Conservation (phyloP, 768 basidiomycete genomes). For the Lactarius sp. region DNA sequence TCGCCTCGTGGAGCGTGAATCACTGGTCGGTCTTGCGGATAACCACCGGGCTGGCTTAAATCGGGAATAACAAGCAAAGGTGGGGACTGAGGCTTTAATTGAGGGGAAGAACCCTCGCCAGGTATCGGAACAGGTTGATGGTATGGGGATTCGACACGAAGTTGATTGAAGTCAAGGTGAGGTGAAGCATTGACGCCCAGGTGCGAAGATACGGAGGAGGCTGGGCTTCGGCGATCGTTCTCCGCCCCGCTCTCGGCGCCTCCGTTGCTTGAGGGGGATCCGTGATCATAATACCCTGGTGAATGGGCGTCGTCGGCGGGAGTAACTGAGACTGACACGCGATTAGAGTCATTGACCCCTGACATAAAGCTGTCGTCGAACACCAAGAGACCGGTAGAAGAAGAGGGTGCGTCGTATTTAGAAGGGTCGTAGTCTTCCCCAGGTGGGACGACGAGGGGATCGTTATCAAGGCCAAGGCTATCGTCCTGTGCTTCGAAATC, state of each 20-base stretch:
- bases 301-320: slow-evolving; percentile 35
- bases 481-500: slow-evolving; percentile 35
- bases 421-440: slow-evolving; percentile 63
- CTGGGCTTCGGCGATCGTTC: slow-evolving; percentile 48
- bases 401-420: slow-evolving; percentile 60
- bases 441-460: slow-evolving; percentile 35
- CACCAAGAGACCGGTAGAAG: slow-evolving; percentile 16
- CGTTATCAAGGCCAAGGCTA: slow-evolving; percentile 40
- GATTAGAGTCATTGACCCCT: slow-evolving; percentile 38
- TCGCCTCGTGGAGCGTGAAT: slow-evolving; percentile 60
- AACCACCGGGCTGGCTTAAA: slow-evolving; percentile 34
- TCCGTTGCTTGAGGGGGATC: slow-evolving; percentile 59
- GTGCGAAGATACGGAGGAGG: slow-evolving; percentile 65
- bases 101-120: slow-evolving; percentile 37
- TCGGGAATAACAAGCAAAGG: slow-evolving; percentile 57
- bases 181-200: slow-evolving; percentile 46
- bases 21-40: slow-evolving; percentile 40
- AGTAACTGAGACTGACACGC: slow-evolving; percentile 41
- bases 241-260: slow-evolving; percentile 43
- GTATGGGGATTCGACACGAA: slow-evolving; percentile 61
- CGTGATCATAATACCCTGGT: slow-evolving; percentile 50
- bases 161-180: slow-evolving; percentile 50
- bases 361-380: slow-evolving; percentile 47
- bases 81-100: slow-evolving; percentile 58
- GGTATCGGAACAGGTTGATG: slow-evolving; percentile 48